Base-by-base conservation (phyloP, 1,284 basidiomycete species). In the Marasmius tenuissimus region DNA sequence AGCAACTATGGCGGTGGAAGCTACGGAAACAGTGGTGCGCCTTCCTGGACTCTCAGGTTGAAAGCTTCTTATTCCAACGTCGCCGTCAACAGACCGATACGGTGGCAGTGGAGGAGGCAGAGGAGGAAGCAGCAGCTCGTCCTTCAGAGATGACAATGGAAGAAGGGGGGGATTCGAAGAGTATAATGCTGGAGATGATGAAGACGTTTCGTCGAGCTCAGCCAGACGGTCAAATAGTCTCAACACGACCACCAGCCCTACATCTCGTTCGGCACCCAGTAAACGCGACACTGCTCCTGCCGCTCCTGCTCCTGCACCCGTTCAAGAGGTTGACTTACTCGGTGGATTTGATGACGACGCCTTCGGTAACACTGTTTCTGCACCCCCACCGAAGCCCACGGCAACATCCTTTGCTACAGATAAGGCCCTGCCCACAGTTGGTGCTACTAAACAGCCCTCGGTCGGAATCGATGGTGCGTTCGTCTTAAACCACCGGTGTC, bases 121-220 rank as follows among this genome's bases (percentile, higher is more conserved):
- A 27, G 27, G 27, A 27, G 27, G 27, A 27, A 27, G 27, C 27
- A 83, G 81, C 2, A 80, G 81, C 51, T 82, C 83, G 39, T 54
- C 72, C 3, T 92, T 91, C 77, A 78, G 84, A 58, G 91, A 92
- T 64, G 82, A 76, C 22, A 70, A 81, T 18, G 48, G 65, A 1
- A 64, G 64, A 35, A 80, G 81, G 60, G 81, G 81, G 60, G 81
- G 81, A 50, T 97, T 87, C 70, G 96, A 98, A 69, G 97, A 98
- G 74, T 99, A 99, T 74, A 93, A 98, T 68, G 97, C 97, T 4
- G 97, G 97, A 0, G 97, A 97, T 60, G 94, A 96, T 72, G 97
- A 98, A 66, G 84, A 87, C 45, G 72, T 77, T 2, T 69, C 82
- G 22, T 59, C 67, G 55, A 62, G 71, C n/a, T 66, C 71, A 35